phyloP scores from a whole-genome alignment of 2,329 filamentous ascomycete genomes.

The Exophiala bonariae region DNA sequence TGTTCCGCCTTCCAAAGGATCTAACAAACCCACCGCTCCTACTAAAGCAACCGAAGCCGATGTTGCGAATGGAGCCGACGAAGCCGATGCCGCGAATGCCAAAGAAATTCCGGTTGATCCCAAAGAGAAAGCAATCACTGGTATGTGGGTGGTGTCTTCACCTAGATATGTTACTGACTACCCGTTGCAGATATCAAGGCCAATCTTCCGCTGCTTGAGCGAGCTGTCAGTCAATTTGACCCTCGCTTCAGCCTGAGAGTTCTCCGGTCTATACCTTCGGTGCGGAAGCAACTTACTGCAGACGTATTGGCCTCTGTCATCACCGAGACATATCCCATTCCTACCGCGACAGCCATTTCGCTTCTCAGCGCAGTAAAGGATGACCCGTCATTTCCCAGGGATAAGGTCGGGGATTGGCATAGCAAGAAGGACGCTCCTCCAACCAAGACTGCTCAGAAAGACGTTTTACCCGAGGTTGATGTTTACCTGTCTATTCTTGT shows the following conservation, averaged over 20 bases:
- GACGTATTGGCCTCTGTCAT: conserved; percentile 81
- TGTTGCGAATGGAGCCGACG: conserved; percentile 64
- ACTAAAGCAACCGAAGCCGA: conserved; percentile 67
- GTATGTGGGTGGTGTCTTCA: conserved; percentile 29
- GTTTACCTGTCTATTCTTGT: conserved; percentile 83
- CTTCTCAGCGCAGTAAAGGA: conserved; percentile 67
- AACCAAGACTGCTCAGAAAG: conserved; percentile 64
- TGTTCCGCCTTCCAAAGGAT: conserved; percentile 69
- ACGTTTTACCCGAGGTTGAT: conserved; percentile 81
- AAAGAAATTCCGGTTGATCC: conserved; percentile 44
- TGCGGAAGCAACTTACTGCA: conserved; percentile 85
- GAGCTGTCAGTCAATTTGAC: conserved; percentile 90
- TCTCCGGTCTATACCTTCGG: conserved; percentile 89
- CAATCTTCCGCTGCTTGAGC: conserved; percentile 89
- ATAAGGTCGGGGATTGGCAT: conserved; percentile 57
- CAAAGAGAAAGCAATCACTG: conserved; percentile 52
- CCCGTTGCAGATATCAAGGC: conserved; percentile 76
- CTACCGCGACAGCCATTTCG: conserved; percentile 66
- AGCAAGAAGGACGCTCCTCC: conserved; percentile 76
- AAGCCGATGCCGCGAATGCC: conserved; percentile 40
- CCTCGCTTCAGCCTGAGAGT: conserved; percentile 92
- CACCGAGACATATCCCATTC: conserved; percentile 73
- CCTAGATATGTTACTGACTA: conserved; percentile 6
- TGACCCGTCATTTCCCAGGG: conserved; percentile 56
- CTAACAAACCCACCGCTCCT: conserved; percentile 57